Percentiles rank a stretch among this genome's conserved stretches.
phyloP scores from a whole-genome alignment of 352 stramenopile species.

The Phytophthora macrochlamydospora region DNA sequence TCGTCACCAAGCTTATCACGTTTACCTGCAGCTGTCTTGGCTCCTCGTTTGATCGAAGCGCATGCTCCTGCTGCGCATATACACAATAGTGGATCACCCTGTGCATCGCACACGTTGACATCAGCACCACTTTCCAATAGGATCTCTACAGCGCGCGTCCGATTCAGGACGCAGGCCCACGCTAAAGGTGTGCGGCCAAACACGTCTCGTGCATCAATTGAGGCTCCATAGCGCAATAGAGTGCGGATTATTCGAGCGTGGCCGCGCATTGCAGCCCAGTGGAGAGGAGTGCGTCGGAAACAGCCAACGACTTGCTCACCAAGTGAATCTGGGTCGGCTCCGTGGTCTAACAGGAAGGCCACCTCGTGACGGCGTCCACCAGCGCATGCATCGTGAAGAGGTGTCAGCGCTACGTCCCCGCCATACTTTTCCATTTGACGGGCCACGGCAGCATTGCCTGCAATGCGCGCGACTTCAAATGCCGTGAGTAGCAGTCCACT shows the following conservation, averaged over 20 bases:
- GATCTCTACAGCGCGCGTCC: constrained; percentile 57
- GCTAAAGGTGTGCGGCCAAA: constrained; percentile 74
- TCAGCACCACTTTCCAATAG: constrained; percentile 63
- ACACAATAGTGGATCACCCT: constrained; percentile 70
- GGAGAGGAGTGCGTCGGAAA: constrained; percentile 72
- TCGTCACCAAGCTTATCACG: constrained; percentile 26
- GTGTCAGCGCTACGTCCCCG: constrained; percentile 76
- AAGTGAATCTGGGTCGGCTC: constrained; percentile 62
- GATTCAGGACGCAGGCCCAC: constrained; percentile 80
- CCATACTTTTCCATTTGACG: constrained; percentile 81
- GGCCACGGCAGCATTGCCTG: constrained; percentile 67
- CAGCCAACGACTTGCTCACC: constrained; percentile 75
- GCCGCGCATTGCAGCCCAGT: constrained; percentile 84
- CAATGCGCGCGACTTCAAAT: constrained; percentile 72
- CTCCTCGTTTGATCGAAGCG: constrained; percentile 31
- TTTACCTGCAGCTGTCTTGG: constrained; percentile 25
- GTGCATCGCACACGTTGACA: constrained; percentile 60
- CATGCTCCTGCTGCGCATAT: constrained; percentile 63
- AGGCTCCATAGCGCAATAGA: constrained; percentile 63
- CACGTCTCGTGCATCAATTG: constrained; percentile 62
- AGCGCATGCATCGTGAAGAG: constrained; percentile 71
- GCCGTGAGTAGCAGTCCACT: constrained; percentile 55
- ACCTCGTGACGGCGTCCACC: constrained; percentile 62
- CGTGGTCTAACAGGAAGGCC: constrained; percentile 70
- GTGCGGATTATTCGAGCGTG: constrained; percentile 59